Evolutionary conservation across 257 asterid genomes (phyloP).

Genomic region (Verbascum thapsus): DNA sequence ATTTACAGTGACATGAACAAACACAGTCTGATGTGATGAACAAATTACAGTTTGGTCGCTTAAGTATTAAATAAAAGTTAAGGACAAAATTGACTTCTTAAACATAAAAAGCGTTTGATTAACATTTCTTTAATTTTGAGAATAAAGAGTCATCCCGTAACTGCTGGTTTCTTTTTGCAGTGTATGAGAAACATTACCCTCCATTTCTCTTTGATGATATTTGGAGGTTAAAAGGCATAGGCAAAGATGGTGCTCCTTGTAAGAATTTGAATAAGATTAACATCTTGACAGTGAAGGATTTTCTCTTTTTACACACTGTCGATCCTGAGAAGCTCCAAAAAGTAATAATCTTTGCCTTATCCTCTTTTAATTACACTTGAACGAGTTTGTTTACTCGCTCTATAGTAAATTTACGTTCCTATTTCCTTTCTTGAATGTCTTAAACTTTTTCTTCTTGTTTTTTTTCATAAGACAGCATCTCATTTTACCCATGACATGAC

Average conservation of each 20-base stretch:
- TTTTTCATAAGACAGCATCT: no score
- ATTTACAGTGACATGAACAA: no score
- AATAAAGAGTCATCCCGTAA: constrained; percentile 15
- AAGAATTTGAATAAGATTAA: constrained; percentile 19
- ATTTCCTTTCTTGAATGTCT: no score
- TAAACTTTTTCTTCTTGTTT: no score
- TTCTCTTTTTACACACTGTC: constrained; percentile 38
- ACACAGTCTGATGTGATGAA: no score
- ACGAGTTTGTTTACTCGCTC: not conserved
- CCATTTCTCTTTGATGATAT: constrained; percentile 36
- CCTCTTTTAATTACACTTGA: not conserved
- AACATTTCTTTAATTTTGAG: not conserved
- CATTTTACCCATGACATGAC: no score
- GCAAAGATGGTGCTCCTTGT: constrained; percentile 25
- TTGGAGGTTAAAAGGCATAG: constrained; percentile 36
- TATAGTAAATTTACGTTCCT: no score
- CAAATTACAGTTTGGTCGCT: no score
- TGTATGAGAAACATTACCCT: constrained; percentile 22
- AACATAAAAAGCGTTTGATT: not conserved
- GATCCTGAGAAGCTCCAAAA: constrained; percentile 34
- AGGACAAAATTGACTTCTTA: not conserved
- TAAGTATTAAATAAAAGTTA: no score
- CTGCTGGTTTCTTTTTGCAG: constrained; percentile 31
- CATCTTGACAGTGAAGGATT: constrained; percentile 36
- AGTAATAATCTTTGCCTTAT: constrained; percentile 23